Base-by-base conservation (phyloP, 352 stramenopile genomes). In the Phytophthora idaei region DNA sequence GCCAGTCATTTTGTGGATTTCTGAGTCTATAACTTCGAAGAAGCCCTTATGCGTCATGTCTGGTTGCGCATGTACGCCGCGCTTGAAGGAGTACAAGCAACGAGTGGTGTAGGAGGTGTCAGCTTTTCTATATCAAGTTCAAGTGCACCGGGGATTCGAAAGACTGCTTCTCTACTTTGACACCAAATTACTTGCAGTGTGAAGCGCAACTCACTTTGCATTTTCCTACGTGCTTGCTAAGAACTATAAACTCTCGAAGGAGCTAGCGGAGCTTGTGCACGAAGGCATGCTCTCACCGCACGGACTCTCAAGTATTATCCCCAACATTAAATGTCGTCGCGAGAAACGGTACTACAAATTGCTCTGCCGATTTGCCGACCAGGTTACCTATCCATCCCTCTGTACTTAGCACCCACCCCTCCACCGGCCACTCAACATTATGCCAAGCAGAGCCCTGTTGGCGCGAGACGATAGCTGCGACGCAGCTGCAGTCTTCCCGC, bases 51-150 rank as follows among this genome's bases (percentile, higher is more conserved):
- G 49, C 31, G 2, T 25, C 17, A 32, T 45, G 4, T 1, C 31
- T 1, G 49, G n/a, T 3, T 57, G 36, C 5, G 21, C 54, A 0
- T 62, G 44, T 37, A 47, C 55, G 9, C 42, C 45, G 8, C 29
- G 56, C 9, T 4, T 64, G 8, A 60, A 66, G 12, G 49, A 66
- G 12, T 60, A 66, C 49, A 55, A 50, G 9, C 41, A 66, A 7
- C 49, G 59, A 5, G 21, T 49, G 1, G 39, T 55, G 6, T 29
- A 66, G 9, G 49, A 59, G 0, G 32, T 54, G n/a, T n/a, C 12
- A 60, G 29, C 17, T 66, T 25, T 49, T 66, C 3, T 60, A 66
- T 17, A 34, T 66, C 14, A 60, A 66, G 31, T 60, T 60, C 10
- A 49, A 60, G 17, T 66, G 59, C 14, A 28, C 5, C 6, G 58